These are phyloP conservation scores for Pythium periplocum DNA, from an alignment of 352 stramenopile genomes.

Conservation along the genomic window DNA sequence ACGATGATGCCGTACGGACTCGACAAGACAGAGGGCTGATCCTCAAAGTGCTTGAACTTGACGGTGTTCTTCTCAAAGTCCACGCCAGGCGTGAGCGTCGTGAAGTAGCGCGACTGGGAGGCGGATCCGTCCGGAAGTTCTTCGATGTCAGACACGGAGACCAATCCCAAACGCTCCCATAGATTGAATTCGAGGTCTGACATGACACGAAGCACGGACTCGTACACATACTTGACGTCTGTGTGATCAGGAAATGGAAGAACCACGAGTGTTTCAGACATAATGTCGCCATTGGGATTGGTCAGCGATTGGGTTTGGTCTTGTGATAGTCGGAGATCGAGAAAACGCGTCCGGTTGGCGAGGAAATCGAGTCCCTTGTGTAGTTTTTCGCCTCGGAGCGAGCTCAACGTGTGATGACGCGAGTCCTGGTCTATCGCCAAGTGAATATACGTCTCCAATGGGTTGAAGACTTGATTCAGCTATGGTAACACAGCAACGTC, in stretches of 20 bases:
- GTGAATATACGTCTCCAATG: slow-evolving; percentile 32
- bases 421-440: slow-evolving; percentile 16
- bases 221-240: slow-evolving; percentile 30
- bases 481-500: not conserved
- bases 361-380: slow-evolving; percentile 22
- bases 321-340: slow-evolving; percentile 25
- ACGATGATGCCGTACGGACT: slow-evolving; percentile 23
- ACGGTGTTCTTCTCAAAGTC: slow-evolving; percentile 5
- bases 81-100: not conserved
- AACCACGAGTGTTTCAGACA: slow-evolving; percentile 25
- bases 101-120: not conserved
- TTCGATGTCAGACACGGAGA: slow-evolving; percentile 40
- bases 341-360: slow-evolving; percentile 18
- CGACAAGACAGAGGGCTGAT: not conserved
- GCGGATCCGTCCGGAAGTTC: not conserved
- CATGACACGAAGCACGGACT: slow-evolving; percentile 30
- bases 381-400: slow-evolving; percentile 17
- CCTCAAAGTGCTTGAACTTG: not conserved
- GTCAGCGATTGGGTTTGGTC: slow-evolving; percentile 17
- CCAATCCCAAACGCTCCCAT: slow-evolving; percentile 34
- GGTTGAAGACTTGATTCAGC: slow-evolving; percentile 7
- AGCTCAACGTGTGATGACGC: slow-evolving; percentile 21
- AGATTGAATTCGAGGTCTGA: slow-evolving; percentile 46
- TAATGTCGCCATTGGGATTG: slow-evolving; percentile 22
- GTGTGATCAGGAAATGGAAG: slow-evolving; percentile 21